Base-by-base conservation (phyloP, 345 rosid genomes). In the Cochlearia excelsa region DNA sequence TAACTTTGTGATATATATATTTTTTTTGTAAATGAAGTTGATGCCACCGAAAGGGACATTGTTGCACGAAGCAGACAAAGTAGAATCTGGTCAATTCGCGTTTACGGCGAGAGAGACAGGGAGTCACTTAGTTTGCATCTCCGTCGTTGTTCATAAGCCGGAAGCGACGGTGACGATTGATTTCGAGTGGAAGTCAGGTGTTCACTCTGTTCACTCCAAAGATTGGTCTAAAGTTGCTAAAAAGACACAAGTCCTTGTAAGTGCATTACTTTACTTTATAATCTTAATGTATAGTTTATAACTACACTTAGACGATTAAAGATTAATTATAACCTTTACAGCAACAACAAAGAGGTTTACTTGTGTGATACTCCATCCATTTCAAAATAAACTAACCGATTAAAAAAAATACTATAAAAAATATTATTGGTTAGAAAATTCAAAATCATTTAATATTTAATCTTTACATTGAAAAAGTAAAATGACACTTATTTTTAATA, bases 141-240 rank as follows among this genome's bases (percentile, higher is more conserved):
- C 73, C 47, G 93, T 78, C 30, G 68, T 68, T 41, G 84, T 78
- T 69, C 86, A 86, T 53, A 65, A 67, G 3, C 90, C 93, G 5
- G 52, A 56, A 48, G 41, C 63, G 0, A 84, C 71, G n/a, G 5
- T 84, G 70, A 78, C 84, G 28, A 39, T 92, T 47, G 96, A 92
- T 68, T 84, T 88, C 46, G 96, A 86, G 26, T 92, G 96, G 96
- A 88, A 55, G 70, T 59, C 78, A 35, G 98, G 96, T 46, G 78
- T 88, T 27, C 85, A 79, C 29, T 76, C 93, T 46, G 78, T 88
- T 27, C 85, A 79, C 29, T 76, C 93, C 56, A 88, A 80, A 66
- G 90, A 92, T 44, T 88, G 95, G 96, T 57, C 83, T 3, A 86
- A 75, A 26, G 82, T 88, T 8, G 93, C 98, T 44, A 92, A 92